Percentiles rank a stretch among this genome's conserved stretches.
Evolutionary conservation across 257 asterid species (phyloP).

Genomic region (Solanum dulcamara): DNA sequence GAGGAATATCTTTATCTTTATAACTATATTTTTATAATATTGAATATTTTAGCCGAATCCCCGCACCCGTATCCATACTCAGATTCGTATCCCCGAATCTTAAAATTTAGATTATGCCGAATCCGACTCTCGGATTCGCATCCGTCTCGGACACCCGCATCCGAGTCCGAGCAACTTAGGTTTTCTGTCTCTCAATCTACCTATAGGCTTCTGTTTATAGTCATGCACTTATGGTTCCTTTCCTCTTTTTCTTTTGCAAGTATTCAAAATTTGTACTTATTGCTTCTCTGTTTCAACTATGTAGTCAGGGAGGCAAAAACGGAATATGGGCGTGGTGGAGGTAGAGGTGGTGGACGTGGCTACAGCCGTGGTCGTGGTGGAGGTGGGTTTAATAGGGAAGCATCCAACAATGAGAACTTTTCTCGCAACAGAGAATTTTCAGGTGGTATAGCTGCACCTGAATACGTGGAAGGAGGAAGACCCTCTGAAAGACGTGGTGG

Average conservation of each 20-base stretch:
- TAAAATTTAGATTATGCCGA: no score
- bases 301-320: slow-evolving; percentile 55
- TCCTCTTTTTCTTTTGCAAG: background rate
- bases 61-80: no score
- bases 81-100: no score
- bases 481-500: slow-evolving; percentile 58
- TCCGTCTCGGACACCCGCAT: no score
- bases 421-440: slow-evolving; percentile 41
- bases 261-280: background rate
- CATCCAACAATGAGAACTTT: slow-evolving; percentile 22
- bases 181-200: background rate
- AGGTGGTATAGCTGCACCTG: slow-evolving; percentile 34
- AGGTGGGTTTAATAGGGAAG: slow-evolving; percentile 50
- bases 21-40: no score
- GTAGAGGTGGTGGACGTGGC: slow-evolving; percentile 66
- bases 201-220: background rate
- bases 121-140: no score
- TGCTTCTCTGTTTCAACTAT: background rate
- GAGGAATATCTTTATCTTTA: no score
- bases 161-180: no score
- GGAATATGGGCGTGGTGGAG: slow-evolving; percentile 48
- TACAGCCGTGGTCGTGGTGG: slow-evolving; percentile 57
- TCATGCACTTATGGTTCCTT: background rate
- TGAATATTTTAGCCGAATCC: no score
- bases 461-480: slow-evolving; percentile 36